Base-by-base conservation (phyloP, 176 grass and related monocot genomes). In the Pontederia crassipes region DNA sequence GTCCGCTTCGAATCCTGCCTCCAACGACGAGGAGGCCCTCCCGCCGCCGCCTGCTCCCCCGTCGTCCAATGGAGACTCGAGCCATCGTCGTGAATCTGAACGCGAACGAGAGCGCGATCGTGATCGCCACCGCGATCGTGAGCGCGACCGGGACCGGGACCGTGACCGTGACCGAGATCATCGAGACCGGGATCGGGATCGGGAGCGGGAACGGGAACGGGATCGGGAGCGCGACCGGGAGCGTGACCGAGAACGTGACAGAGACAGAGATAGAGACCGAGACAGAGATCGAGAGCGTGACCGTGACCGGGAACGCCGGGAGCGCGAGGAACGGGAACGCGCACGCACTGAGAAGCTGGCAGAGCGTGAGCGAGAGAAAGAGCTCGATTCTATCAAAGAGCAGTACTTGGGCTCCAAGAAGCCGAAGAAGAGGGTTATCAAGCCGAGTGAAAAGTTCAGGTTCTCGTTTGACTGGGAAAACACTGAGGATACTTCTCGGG, bases 401-500 rank as follows among this genome's bases (percentile, higher is more conserved):
- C 92, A 96, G 73, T 96, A 96, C 40, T 75, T 90, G 59, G 92
- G 92, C 4, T 96, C 83, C 27, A 96, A 96, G 67, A 96, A 90
- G 46, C 92, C 92, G 45, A 90, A 96, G 80, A 96, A 96, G 68
- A 64, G 92, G 27, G 92, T 96, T 20, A 90, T 96, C 65, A 96
- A 87, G 75, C 92, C 92, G 46, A 90, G 86, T 0, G 92, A 96
- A 81, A 96, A 96, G 65, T 96, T 96, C 66, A 83, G 92, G 17
- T 96, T 96, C 75, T 96, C 92, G 8, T 96, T 96, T 29, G 92
- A 90, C 53, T 96, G 92, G 92, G 92, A 96, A 71, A 90, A 96
- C 78, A 96, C 92, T 0, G 92, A 96, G 75, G 92, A 96, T 65
- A 96, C 92, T 48, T 90, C 83, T 13, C 87, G 86, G 0, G 92